A percentile compares a stretch with the other conserved stretches of the same genome.
These are phyloP conservation scores for Penicillium canescens DNA, from an alignment of 495 filamentous ascomycete genomes.

Conservation along the genomic window DNA sequence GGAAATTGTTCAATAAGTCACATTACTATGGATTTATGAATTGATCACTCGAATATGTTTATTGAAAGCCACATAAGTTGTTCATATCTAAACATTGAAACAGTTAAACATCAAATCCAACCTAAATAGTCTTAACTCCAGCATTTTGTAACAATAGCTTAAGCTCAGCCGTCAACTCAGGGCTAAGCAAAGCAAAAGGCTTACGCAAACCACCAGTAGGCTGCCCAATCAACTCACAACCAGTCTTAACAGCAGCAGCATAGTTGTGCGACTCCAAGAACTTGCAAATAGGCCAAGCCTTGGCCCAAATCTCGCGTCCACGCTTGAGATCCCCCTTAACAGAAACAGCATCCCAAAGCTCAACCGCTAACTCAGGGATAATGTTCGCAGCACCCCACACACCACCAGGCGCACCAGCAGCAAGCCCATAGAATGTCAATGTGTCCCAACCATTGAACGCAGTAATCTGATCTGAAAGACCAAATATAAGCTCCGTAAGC, in stretches of 20 bases:
- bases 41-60: no score
- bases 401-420: constrained; percentile 27
- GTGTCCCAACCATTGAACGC: constrained; percentile 42
- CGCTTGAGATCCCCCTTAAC: constrained; percentile 29
- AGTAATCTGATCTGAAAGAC: constrained; percentile 29
- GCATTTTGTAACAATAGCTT: constrained; percentile 29
- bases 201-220: constrained; percentile 34
- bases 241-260: constrained; percentile 34
- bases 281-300: constrained; percentile 37
- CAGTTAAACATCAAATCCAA: not conserved
- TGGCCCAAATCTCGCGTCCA: constrained; percentile 34
- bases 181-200: constrained; percentile 30
- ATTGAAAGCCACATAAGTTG: no score
- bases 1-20: no score
- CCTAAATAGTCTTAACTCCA: constrained; percentile 32
- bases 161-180: constrained; percentile 27
- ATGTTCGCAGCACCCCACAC: constrained; percentile 41
- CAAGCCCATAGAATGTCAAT: constrained; percentile 38
- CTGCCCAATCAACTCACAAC: constrained; percentile 33
- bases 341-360: constrained; percentile 34
- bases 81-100: not conserved
- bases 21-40: no score
- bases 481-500: constrained; percentile 33
- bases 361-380: constrained; percentile 36
- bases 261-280: constrained; percentile 38